Evolutionary conservation across 2,329 filamentous ascomycete species (phyloP).

Genomic region (Paraphoma sp.): DNA sequence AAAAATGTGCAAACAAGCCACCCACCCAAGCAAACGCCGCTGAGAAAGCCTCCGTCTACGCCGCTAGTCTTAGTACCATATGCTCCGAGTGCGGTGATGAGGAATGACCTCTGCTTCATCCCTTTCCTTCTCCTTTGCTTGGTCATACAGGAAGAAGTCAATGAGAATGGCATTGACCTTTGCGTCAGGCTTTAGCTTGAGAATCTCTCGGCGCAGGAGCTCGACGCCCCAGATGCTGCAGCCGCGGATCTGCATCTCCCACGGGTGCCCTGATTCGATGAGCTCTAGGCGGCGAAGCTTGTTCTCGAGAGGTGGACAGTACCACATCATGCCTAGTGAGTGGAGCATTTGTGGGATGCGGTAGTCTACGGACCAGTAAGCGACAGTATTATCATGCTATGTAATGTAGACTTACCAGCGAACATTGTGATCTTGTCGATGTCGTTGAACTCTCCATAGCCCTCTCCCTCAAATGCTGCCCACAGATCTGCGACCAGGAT

Average conservation of each 20-base stretch:
- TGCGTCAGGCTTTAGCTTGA: constrained; percentile 72
- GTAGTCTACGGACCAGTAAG: constrained; percentile 66
- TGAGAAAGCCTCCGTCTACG: too few species aligned
- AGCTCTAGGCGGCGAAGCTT: constrained; percentile 69
- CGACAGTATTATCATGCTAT: too few species aligned
- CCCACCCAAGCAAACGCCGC: too few species aligned
- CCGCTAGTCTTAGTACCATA: constrained; percentile 74
- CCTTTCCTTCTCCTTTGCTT: constrained; percentile 82
- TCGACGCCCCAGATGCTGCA: constrained; percentile 98
- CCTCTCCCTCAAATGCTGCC: constrained; percentile 88
- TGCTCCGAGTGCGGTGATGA: constrained; percentile 89
- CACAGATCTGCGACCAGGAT: constrained; percentile 96
- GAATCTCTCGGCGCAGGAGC: constrained; percentile 81
- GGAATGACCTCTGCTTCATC: constrained; percentile 60
- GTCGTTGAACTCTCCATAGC: constrained; percentile 82
- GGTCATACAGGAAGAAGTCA: constrained; percentile 97
- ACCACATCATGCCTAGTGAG: constrained; percentile 80
- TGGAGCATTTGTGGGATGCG: constrained; percentile 93
- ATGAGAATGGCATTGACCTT: constrained; percentile 86
- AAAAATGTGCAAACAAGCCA: too few species aligned
- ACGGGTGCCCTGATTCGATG: constrained; percentile 74
- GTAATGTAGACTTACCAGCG: constrained; percentile 53
- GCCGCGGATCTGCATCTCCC: constrained; percentile 88
- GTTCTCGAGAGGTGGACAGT: constrained; percentile 78
- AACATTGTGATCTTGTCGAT: constrained; percentile 99